These are phyloP conservation scores for Lonicera japonica DNA, from an alignment of 129 eudicot genomes.

Conservation along the genomic window DNA sequence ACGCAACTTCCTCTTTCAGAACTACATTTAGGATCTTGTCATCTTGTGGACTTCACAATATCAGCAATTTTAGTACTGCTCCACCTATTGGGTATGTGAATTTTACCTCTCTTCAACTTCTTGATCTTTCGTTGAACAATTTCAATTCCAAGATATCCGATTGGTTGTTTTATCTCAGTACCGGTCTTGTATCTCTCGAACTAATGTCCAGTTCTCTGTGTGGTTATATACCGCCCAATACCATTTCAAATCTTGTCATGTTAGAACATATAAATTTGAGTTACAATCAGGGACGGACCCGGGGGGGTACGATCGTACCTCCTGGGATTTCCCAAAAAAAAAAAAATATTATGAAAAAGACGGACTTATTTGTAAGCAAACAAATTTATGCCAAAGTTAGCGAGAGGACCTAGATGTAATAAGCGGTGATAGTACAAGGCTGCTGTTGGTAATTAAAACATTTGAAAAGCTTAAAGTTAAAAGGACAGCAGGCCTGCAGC, in stretches of 20 bases:
- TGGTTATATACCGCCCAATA: conserved; percentile 17
- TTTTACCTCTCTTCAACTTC: conserved; percentile 10
- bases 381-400: no score
- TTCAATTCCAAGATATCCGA: background rate
- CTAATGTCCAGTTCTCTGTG: conserved; percentile 10
- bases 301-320: no score
- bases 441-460: no score
- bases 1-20: conserved; percentile 4
- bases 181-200: background rate
- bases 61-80: background rate
- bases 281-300: no score
- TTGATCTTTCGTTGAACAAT: background rate
- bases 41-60: background rate
- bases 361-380: no score
- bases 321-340: no score
- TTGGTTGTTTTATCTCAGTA: conserved; percentile 2
- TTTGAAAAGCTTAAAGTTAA: no score
- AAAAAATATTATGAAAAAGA: no score
- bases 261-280: conserved; percentile 14
- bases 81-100: conserved; percentile 1
- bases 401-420: no score
- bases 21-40: background rate
- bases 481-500: no score
- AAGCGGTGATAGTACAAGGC: no score
- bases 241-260: conserved; percentile 12